These are phyloP conservation scores for Colletotrichum sp. DNA, from an alignment of 2,329 filamentous ascomycete species.

Conservation along the genomic window DNA sequence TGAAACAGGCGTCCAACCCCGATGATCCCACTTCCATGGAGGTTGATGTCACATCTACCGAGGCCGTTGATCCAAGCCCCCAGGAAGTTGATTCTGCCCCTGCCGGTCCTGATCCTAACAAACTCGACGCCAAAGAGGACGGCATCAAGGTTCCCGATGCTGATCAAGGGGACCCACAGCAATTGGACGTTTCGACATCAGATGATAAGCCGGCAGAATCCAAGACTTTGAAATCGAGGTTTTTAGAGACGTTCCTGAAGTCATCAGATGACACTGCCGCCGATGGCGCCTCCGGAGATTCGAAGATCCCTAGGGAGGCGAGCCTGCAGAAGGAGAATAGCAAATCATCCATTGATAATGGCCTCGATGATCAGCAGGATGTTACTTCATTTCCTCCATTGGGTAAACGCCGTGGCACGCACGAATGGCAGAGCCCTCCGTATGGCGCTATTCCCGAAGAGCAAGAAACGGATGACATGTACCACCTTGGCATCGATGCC, in stretches of 20 bases:
- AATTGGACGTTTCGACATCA: neutral
- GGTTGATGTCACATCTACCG: neutral
- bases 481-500: conserved; percentile 36
- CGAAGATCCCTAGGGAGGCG: neutral
- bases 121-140: neutral
- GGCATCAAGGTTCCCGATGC: neutral
- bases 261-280: neutral
- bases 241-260: neutral
- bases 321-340: neutral
- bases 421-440: conserved; percentile 34
- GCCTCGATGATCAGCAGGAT: neutral
- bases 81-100: neutral
- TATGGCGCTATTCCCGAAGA: neutral
- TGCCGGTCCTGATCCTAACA: neutral
- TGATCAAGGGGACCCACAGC: neutral
- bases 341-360: neutral
- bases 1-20: neutral
- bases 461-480: conserved; percentile 22
- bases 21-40: neutral
- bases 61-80: neutral
- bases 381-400: conserved; percentile 40
- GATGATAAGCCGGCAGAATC: neutral
- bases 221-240: neutral
- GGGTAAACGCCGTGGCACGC: conserved; percentile 33
- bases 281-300: neutral